Percentiles rank a stretch among this genome's conserved stretches.
Evolutionary conservation across 768 basidiomycete species (phyloP).

Genomic region (Leccinellum albellum): DNA sequence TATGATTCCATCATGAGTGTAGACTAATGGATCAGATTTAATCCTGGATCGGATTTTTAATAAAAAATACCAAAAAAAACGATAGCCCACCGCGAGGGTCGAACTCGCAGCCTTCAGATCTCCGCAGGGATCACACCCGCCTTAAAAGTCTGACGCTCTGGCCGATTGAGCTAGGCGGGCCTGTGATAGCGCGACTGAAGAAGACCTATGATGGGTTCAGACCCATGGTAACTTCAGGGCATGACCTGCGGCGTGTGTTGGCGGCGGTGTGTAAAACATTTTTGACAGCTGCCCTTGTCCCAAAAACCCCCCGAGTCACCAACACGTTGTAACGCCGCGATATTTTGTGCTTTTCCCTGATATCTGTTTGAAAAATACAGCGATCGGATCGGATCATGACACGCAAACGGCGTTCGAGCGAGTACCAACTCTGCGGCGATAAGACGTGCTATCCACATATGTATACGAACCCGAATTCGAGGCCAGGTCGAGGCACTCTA

Average conservation of each 20-base stretch:
- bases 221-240: neutral
- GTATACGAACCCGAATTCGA: neutral
- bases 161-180: slow-evolving; percentile 62
- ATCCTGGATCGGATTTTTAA: neutral
- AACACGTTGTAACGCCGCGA: neutral
- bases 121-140: slow-evolving; percentile 22
- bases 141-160: slow-evolving; percentile 58
- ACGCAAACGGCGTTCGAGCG: slow-evolving; percentile 3
- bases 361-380: neutral
- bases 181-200: neutral
- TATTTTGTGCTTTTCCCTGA: neutral
- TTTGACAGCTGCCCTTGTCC: neutral
- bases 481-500: neutral
- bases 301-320: neutral
- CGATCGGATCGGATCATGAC: neutral
- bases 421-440: slow-evolving; percentile 2
- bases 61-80: slow-evolving; percentile 6
- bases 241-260: too few relatives aligned
- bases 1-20: neutral
- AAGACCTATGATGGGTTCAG: neutral
- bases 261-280: too few relatives aligned
- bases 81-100: slow-evolving; percentile 79
- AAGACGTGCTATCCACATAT: slow-evolving; percentile 1
- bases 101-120: slow-evolving; percentile 85
- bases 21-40: neutral